Evolutionary conservation across 306 rosid genomes (phyloP), one percentile per base, ranked within the genome.

Genomic region (Corylus avellana): DNA sequence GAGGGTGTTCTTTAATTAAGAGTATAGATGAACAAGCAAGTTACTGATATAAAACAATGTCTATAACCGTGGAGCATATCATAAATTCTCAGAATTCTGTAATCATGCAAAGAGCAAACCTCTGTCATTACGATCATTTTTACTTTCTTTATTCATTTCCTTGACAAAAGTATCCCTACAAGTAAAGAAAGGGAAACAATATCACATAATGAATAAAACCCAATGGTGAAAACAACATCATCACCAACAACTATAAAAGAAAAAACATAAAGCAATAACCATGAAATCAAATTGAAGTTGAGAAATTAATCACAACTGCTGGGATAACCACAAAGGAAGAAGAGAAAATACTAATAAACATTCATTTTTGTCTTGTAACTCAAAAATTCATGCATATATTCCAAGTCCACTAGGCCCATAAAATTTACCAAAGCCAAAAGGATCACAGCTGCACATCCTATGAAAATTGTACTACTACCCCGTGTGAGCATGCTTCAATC

Each of bases 41-140:
- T 64, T 78, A 64, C 64, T 56, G 44, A 44, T 17, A 74, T 42
- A 70, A 66, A 72, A 18, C 27, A 77, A 77, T 73, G 74, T 18
- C 29, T 75, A 35, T 56, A 70, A 74, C 46, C 4, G 63, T 63
- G 69, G 76, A 64, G 63, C 35, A 75, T 12, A 71, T 57, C n/a
- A 64, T 63, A 63, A 78, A 71, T 56, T 67, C 27, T 69, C 74
- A 56, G 70, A 75, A 87, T 64, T 71, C 73, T 25, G 56, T 77
- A 51, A 64, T 73, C 20, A 32, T 14, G 10, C 13, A 70, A 78
- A 78, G 64, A 81, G 18, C 87, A 75, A 84, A 95, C 99, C 99
- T 93, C 98, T 90, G 80, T 95, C 99, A 70, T 95, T 95, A 78
- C 99, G 88, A 78, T 95, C 96, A 84, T 95, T 95, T 88, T 90